phyloP scores from a whole-genome alignment of 1,284 basidiomycete species.

The Boletus semigastroideus region DNA sequence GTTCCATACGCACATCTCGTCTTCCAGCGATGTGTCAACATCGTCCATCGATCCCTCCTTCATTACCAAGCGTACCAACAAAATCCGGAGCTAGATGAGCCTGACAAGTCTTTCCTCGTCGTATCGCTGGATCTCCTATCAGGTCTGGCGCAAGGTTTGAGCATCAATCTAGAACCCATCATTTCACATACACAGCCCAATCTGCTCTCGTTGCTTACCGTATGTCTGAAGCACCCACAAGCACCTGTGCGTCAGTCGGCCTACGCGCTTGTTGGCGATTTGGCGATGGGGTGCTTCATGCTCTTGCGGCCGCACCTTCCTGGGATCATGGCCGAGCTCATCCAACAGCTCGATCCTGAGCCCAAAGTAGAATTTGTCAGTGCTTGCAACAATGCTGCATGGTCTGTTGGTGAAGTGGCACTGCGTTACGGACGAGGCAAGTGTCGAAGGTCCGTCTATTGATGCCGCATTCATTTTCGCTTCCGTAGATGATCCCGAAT shows the following conservation, averaged over 20 bases:
- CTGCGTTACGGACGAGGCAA: constrained; percentile 78
- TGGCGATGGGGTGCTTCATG: constrained; percentile 93
- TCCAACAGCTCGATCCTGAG: constrained; percentile 87
- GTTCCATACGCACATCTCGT: constrained; percentile 87
- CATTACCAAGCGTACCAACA: constrained; percentile 84
- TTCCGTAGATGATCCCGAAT: constrained; percentile 68
- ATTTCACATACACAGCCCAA: constrained; percentile 72
- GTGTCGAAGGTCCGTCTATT: constrained; percentile 6
- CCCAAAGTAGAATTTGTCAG: constrained; percentile 91
- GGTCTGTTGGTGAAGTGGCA: constrained; percentile 98
- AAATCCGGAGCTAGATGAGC: constrained; percentile 86
- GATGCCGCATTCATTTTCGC: constrained; percentile 1
- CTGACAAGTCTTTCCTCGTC: constrained; percentile 94
- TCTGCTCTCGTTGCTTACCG: constrained; percentile 75
- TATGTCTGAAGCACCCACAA: constrained; percentile 92
- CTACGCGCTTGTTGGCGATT: constrained; percentile 95
- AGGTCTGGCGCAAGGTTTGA: constrained; percentile 93
- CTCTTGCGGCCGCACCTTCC: constrained; percentile 85
- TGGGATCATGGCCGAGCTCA: constrained; percentile 88
- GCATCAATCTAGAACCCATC: constrained; percentile 71
- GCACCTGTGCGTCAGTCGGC: constrained; percentile 95
- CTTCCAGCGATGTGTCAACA: constrained; percentile 87
- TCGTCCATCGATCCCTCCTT: constrained; percentile 81
- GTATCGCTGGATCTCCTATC: constrained; percentile 96
- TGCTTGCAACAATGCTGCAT: constrained; percentile 99